Conservation (phyloP, 306 rosid genomes). For the Quercus robur region DNA sequence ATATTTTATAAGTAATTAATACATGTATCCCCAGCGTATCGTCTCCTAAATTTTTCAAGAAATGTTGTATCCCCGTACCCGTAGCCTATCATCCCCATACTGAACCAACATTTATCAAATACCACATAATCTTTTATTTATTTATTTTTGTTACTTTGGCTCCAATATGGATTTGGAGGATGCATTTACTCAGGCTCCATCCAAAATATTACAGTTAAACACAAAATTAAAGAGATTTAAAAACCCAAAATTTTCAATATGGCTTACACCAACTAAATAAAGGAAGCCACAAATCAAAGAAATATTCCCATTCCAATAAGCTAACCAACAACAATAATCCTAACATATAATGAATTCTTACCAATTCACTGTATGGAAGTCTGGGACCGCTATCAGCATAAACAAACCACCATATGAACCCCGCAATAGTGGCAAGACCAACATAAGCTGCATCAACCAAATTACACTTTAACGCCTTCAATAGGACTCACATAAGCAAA, state of each 20-base stretch:
- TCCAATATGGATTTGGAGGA: background rate
- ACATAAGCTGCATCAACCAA: constrained; percentile 85
- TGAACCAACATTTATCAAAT: background rate
- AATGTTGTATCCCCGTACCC: too few relatives aligned
- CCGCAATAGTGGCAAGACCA: constrained; percentile 92
- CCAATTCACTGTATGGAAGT: constrained; percentile 80
- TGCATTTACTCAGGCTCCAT: background rate
- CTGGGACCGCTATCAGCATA: constrained; percentile 87
- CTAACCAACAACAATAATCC: background rate
- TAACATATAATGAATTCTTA: constrained; percentile 40
- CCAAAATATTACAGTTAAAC: background rate
- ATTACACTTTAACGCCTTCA: background rate
- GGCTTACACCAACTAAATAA: background rate
- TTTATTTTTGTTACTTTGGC: background rate
- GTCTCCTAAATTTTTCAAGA: too few relatives aligned
- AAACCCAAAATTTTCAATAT: background rate
- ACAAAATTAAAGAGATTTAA: background rate
- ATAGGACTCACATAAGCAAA: background rate
- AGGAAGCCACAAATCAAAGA: background rate
- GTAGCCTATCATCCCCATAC: too few relatives aligned
- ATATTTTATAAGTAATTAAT: too few relatives aligned
- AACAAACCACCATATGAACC: constrained; percentile 98
- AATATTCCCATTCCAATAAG: background rate
- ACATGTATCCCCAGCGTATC: too few relatives aligned
- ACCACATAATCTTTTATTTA: background rate